Conservation (phyloP, 2,329 filamentous ascomycete genomes). For the Knoxdaviesia capensis region DNA sequence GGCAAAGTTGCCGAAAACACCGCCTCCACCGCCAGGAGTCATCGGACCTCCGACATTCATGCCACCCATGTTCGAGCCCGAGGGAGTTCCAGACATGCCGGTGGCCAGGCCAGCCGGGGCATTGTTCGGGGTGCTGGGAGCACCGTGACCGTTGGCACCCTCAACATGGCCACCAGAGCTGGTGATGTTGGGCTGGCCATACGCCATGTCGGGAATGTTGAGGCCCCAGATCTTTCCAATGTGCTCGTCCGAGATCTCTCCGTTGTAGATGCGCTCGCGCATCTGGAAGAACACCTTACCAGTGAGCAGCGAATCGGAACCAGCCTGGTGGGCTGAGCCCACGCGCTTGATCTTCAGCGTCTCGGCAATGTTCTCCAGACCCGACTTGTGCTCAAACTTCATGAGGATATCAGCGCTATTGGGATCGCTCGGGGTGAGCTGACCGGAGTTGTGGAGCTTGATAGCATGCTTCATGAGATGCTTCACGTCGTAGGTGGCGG, state of each 20-base stretch:
- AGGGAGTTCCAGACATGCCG: constrained; percentile 16
- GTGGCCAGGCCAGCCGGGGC: constrained; percentile 27
- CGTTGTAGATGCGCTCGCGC: constrained; percentile 70
- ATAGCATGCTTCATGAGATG: constrained; percentile 86
- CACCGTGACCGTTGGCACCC: constrained; percentile 13
- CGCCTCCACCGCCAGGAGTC: constrained; percentile 58
- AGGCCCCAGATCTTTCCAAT: constrained; percentile 86
- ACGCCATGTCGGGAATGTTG: constrained; percentile 40
- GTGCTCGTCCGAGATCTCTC: constrained; percentile 62
- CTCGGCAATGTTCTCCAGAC: constrained; percentile 83
- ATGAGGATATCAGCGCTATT: constrained; percentile 54
- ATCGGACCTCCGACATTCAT: constrained; percentile 44
- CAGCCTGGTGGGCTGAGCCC: constrained; percentile 77
- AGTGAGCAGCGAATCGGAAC: constrained; percentile 82
- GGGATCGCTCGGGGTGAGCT: constrained; percentile 41
- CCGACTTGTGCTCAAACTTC: constrained; percentile 76
- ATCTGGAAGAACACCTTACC: constrained; percentile 92
- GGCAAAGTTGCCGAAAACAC: constrained; percentile 56
- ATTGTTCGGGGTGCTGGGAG: constrained; percentile 50
- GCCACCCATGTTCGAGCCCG: constrained; percentile 26
- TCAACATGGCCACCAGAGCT: constrained; percentile 17
- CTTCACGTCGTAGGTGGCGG: constrained; percentile 87
- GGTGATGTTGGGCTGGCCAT: constrained; percentile 2
- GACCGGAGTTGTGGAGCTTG: constrained; percentile 42
- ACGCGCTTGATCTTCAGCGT: constrained; percentile 78